Evolutionary conservation across 495 filamentous ascomycete species (phyloP).

Genomic region (Lasiosphaeria hispida): DNA sequence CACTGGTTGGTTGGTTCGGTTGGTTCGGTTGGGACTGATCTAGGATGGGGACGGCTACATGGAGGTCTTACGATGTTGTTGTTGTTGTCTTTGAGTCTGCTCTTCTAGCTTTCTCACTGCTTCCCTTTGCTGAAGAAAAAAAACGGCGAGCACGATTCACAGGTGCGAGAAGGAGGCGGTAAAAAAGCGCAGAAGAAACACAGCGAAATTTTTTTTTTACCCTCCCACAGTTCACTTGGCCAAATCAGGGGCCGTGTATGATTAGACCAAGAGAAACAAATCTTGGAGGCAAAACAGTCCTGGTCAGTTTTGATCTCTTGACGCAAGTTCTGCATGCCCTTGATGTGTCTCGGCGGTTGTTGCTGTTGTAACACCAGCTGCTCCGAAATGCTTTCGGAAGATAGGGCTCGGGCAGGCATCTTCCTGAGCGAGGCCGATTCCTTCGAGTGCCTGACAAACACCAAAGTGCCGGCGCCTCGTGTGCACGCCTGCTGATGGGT

Average conservation of each 20-base stretch:
- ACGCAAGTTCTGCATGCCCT: not conserved
- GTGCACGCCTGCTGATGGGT: too few species aligned
- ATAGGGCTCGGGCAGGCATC: too few species aligned
- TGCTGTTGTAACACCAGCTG: too few species aligned
- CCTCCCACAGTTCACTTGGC: not conserved
- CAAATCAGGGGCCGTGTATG: conserved; percentile 2
- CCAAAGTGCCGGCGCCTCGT: too few species aligned
- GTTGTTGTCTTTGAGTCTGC: conserved; percentile 1
- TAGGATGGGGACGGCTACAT: too few species aligned
- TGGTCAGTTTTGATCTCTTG: not conserved
- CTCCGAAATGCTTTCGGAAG: too few species aligned
- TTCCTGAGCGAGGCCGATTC: too few species aligned
- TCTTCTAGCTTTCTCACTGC: not conserved
- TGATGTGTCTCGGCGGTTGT: too few species aligned
- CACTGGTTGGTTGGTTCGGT: too few species aligned
- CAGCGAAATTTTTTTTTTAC: not conserved
- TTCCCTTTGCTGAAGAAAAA: not conserved
- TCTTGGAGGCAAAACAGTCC: conserved; percentile 8
- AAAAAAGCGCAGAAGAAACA: conserved; percentile 1
- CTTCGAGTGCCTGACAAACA: too few species aligned
- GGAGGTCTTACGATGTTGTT: too few species aligned
- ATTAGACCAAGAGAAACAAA: conserved; percentile 1
- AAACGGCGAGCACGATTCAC: not conserved
- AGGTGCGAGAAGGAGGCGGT: not conserved
- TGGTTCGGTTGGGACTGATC: too few species aligned